phyloP scores from a whole-genome alignment of 257 asterid species.

The Gardenia jasminoides region DNA sequence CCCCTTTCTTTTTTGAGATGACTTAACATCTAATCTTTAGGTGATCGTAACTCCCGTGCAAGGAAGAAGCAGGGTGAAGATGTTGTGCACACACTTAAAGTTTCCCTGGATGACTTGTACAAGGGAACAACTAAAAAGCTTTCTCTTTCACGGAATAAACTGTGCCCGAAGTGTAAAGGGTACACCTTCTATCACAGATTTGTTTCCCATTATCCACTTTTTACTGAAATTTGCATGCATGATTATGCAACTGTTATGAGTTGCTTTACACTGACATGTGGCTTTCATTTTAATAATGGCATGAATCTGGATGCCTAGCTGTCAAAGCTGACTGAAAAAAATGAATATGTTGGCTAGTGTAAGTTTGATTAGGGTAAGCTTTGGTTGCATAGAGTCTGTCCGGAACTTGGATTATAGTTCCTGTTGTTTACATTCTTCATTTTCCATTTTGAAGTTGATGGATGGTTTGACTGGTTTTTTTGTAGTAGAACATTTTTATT shows the following conservation, averaged over 20 bases:
- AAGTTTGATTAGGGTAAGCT: background rate
- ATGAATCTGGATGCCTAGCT: background rate
- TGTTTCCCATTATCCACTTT: background rate
- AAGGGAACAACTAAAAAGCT: conserved; percentile 48
- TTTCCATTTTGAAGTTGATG: background rate
- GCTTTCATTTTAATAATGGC: background rate
- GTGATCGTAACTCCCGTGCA: conserved; percentile 30
- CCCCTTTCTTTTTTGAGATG: background rate
- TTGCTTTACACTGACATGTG: background rate
- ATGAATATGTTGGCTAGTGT: background rate
- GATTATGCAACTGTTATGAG: background rate
- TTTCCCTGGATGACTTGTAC: conserved; percentile 53
- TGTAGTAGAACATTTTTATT: background rate
- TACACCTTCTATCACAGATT: conserved; percentile 18
- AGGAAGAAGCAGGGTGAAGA: conserved; percentile 46
- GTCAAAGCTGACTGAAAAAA: background rate
- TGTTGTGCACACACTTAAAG: conserved; percentile 41
- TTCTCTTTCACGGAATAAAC: conserved; percentile 39
- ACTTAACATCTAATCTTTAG: conserved; percentile 13
- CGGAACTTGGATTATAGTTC: background rate
- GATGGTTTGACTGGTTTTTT: background rate
- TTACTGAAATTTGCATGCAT: background rate
- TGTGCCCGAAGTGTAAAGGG: conserved; percentile 62
- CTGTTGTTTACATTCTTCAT: background rate
- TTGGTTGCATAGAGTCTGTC: background rate